Base-by-base conservation (phyloP, 257 asterid genomes). In the Penstemon newberryi region DNA sequence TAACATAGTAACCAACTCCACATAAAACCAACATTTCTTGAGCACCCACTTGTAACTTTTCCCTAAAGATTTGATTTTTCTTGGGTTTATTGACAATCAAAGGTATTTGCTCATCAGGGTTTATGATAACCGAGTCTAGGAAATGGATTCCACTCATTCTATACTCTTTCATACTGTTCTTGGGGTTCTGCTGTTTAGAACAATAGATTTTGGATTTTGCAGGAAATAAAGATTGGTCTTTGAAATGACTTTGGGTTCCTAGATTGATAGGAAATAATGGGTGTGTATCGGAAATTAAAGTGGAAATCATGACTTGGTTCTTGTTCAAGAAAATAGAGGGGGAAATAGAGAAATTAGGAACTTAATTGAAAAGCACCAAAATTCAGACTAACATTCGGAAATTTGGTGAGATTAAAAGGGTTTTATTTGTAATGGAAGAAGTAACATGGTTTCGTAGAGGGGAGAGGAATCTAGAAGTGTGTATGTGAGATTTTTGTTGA, bases 1-100 rank as follows among this genome's bases (percentile, higher is more conserved):
- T 86, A 71, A 92, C 84, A 85, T 83, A 90, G 77, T 89, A 92
- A 45, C 98, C 98, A 64, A 90, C 68, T 63, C 96, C 96, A 80
- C 91, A 87, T 51, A 92, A 62, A 69, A 79, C 75, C 79, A 82
- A 13, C 93, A 86, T 88, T 60, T 84, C 83, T 65, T 60, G 80
- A 69, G 71, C 70, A 18, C 84, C 89, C 82, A 62, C 76, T 15
- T 77, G 71, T 53, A 75, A 70, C 56, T 51, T 51, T 8, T 49
- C n/a, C 54, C 7, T 15, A 49, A 12, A 49, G 6, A 49, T 11
- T 15, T 9, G 4, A 10, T 49, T 13, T 49, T 49, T 49, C 15
- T 51, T n/a, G 4, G 8, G 2, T 51, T 51, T 51, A 11, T 51
- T 51, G 56, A 51, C 56, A 8, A 51, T 51, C 3, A 10, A 49